Evolutionary conservation across 192 early-diverging fungal genomes (phyloP).

Genomic region (Umbelopsis vinacea): DNA sequence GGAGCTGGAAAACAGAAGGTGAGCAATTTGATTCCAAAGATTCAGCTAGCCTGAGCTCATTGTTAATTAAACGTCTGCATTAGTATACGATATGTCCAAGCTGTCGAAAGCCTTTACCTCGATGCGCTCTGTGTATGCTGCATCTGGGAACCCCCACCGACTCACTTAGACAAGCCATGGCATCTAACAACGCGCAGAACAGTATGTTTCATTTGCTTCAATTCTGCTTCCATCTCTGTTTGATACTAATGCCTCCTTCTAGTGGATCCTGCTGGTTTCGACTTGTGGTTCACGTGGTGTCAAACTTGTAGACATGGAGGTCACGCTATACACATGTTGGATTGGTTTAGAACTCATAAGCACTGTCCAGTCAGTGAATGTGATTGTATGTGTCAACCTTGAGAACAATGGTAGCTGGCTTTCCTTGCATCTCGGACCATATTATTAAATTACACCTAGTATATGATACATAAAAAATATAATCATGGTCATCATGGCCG

Average conservation of each 20-base stretch:
- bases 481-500: too few species aligned
- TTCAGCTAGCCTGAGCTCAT: too few species aligned
- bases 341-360: slow-evolving; percentile 88
- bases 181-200: slow-evolving; percentile 29
- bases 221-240: neutral
- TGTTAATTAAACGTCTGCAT: too few species aligned
- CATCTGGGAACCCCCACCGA: slow-evolving; percentile 72
- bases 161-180: slow-evolving; percentile 45
- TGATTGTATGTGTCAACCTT: slow-evolving; percentile 64
- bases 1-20: slow-evolving; percentile 45
- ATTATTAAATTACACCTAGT: too few species aligned
- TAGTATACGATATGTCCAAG: slow-evolving; percentile 66
- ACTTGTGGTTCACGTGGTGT: slow-evolving; percentile 99
- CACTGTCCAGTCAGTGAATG: slow-evolving; percentile 95
- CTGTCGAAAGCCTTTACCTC: slow-evolving; percentile 64
- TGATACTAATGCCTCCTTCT: neutral
- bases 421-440: neutral
- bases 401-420: slow-evolving; percentile 19
- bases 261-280: slow-evolving; percentile 65
- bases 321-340: slow-evolving; percentile 85
- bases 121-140: slow-evolving; percentile 68
- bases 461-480: too few species aligned
- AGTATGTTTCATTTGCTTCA: slow-evolving; percentile 19
- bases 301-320: slow-evolving; percentile 97
- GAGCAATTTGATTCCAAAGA: neutral